Evolutionary conservation across 495 filamentous ascomycete species (phyloP), one percentile per base, ranked within the genome.

Genomic region (Aspergillus egyptiacus): DNA sequence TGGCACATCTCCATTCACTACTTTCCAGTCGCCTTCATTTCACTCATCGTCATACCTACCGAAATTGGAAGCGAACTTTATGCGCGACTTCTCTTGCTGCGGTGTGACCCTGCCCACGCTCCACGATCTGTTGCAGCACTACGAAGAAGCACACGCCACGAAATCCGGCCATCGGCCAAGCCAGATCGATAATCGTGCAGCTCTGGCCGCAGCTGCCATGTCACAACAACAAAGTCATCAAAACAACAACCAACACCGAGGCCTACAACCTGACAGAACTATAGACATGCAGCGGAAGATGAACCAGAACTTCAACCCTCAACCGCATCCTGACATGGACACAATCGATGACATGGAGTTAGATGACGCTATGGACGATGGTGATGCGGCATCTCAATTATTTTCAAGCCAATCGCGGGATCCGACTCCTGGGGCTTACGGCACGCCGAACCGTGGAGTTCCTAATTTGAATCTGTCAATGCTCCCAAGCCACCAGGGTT

Each of bases 41-140:
- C 94, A 98, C 60, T 98, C 93, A 6, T 95, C 91, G 0, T 97
- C 93, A 23, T 98, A 98, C 68, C 80, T 97, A 32, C 93, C 93
- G 6, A 97, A 96, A 66, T 79, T 97, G 61, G 93, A 98, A 71
- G 94, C 94, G 43, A 89, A 87, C 63, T 97, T 96, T 63, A 90
- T 96, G 88, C 83, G 81, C 58, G 89, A 97, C 70, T 97, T 96
- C 69, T 83, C 80, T 35, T 98, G 93, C 73, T 98, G 93, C 70
- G 89, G 86, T 56, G 71, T 84, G 54, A 91, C 80, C 17, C 76
- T 96, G 59, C 83, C 90, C 34, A 90, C 89, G 8, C 78, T 97
- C 52, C 93, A 98, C 64, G 93, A 97, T 62, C 78, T 98, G 18
- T 72, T 97, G 39, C 89, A 95, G 57, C 93, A 98, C 64, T 98